A percentile compares a stretch with the other conserved stretches of the same genome.
phyloP scores from a whole-genome alignment of 495 filamentous ascomycete genomes.

The Neurospora sp. region DNA sequence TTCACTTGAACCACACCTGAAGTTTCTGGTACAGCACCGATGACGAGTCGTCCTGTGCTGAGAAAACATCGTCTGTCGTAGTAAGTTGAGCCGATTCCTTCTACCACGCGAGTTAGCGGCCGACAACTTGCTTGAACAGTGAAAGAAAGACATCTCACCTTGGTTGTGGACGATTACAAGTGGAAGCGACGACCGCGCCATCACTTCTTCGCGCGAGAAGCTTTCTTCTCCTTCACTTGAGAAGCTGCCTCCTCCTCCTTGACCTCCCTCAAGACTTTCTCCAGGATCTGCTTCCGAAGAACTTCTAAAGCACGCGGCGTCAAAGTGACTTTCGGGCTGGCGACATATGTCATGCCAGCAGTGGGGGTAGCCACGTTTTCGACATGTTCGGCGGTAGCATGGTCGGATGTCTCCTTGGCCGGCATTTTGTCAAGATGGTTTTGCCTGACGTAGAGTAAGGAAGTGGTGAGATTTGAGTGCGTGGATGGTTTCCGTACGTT shows the following conservation, averaged over 20 bases:
- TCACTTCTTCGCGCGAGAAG: neutral
- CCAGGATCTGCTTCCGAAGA: neutral
- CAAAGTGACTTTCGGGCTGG: neutral
- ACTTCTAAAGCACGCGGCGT: neutral
- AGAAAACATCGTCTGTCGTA: too few relatives aligned
- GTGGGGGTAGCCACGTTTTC: neutral
- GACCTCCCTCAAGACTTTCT: neutral
- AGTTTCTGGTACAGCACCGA: neutral
- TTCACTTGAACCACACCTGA: neutral
- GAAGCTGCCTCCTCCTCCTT: neutral
- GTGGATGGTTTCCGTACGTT: neutral
- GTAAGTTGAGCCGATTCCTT: neutral
- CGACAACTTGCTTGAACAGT: neutral
- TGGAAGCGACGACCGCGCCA: neutral
- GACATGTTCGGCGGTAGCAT: neutral
- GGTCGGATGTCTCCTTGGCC: neutral
- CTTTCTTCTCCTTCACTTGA: neutral
- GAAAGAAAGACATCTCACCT: neutral
- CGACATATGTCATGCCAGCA: neutral
- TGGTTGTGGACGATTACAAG: neutral
- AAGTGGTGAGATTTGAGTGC: neutral
- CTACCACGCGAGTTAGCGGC: neutral
- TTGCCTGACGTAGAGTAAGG: neutral
- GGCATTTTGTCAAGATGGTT: neutral
- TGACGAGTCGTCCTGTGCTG: neutral